Conservation (phyloP, 148 eudicot genomes). For the Euryodendron excelsum region DNA sequence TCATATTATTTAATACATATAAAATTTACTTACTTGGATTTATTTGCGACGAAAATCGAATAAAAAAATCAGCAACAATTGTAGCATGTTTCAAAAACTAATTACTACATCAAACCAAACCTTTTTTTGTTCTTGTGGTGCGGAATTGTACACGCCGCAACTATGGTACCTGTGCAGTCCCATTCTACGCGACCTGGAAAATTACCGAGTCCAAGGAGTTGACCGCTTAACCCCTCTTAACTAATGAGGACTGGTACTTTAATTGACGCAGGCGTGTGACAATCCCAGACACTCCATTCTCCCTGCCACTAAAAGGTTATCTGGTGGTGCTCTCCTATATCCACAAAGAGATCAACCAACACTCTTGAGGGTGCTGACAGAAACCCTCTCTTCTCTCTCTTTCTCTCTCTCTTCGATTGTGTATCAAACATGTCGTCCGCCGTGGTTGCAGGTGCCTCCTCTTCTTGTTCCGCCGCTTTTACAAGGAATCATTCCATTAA, state of each 20-base stretch:
- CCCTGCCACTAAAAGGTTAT: conserved; percentile 7
- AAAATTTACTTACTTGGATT: too few species aligned
- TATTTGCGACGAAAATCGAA: too few species aligned
- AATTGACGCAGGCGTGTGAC: not conserved
- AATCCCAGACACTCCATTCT: not conserved
- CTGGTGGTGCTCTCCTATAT: not conserved
- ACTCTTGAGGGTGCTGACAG: conserved; percentile 15
- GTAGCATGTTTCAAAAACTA: too few species aligned
- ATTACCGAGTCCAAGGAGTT: too few species aligned
- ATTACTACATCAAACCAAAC: too few species aligned
- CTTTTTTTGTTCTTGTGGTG: too few species aligned
- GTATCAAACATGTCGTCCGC: conserved; percentile 46
- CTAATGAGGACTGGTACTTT: not conserved
- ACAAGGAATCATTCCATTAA: conserved; percentile 29
- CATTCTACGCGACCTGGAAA: too few species aligned
- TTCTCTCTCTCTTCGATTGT: not conserved
- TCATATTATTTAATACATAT: too few species aligned
- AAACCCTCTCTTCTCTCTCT: conserved; percentile 27
- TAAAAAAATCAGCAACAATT: too few species aligned
- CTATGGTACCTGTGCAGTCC: too few species aligned
- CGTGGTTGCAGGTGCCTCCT: conserved; percentile 43
- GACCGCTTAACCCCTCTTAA: not conserved
- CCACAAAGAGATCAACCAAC: not conserved
- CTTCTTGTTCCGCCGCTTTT: conserved; percentile 46
- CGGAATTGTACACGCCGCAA: too few species aligned